These are phyloP conservation scores for Naematelia encephala DNA, from an alignment of 768 basidiomycete species.

Conservation along the genomic window DNA sequence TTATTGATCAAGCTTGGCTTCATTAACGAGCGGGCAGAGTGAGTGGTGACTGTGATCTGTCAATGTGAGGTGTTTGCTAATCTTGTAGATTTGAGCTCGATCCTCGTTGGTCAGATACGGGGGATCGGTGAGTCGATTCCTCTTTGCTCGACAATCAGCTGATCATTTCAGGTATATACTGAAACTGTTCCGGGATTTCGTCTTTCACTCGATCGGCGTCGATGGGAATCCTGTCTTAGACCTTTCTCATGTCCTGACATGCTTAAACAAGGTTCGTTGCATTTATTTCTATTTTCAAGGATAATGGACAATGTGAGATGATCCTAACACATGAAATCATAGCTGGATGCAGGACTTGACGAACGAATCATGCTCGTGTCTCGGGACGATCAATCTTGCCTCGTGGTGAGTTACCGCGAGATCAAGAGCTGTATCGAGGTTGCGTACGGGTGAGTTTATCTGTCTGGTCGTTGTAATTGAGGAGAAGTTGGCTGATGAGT, in stretches of 20 bases:
- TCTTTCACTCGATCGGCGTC: conserved; percentile 96
- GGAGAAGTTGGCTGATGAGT: background rate
- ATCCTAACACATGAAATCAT: conserved; percentile 2
- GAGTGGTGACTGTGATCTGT: conserved; percentile 49
- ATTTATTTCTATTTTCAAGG: background rate
- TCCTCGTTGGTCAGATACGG: conserved; percentile 95
- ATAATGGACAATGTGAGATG: background rate
- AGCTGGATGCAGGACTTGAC: conserved; percentile 91
- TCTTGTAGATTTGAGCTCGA: conserved; percentile 79
- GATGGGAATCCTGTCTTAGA: conserved; percentile 84
- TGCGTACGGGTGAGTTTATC: conserved; percentile 72
- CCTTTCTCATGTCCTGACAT: conserved; percentile 82
- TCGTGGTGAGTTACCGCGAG: conserved; percentile 89
- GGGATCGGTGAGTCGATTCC: conserved; percentile 60
- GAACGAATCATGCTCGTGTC: conserved; percentile 93
- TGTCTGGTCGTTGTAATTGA: too few relatives aligned
- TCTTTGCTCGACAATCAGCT: background rate
- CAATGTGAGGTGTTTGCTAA: conserved; percentile 7
- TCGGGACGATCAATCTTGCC: conserved; percentile 91
- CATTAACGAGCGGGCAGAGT: conserved; percentile 99
- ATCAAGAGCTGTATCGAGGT: conserved; percentile 79
- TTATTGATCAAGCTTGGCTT: conserved; percentile 92
- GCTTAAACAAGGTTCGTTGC: conserved; percentile 78
- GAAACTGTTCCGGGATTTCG: conserved; percentile 96
- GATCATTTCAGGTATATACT: conserved; percentile 66